These are phyloP conservation scores for Solanum hybrid DNA, from an alignment of 305 asterid genomes.

Conservation along the genomic window DNA sequence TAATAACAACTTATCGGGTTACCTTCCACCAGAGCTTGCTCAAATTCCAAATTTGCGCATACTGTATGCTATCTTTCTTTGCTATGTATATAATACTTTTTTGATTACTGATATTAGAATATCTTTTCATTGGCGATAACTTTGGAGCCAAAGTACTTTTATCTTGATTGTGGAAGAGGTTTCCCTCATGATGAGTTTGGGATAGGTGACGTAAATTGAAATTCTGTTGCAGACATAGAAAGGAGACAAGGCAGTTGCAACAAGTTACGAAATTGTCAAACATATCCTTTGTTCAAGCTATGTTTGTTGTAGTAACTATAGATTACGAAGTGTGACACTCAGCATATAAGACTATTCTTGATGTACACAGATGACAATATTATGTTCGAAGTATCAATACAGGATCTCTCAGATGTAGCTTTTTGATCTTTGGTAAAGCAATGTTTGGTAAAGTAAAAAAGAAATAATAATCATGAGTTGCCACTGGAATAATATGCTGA, in stretches of 20 bases:
- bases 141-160: neutral
- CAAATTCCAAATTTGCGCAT: constrained; percentile 51
- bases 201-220: neutral
- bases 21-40: constrained; percentile 83
- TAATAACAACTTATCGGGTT: constrained; percentile 89
- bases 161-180: neutral
- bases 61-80: constrained; percentile 49
- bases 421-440: neutral
- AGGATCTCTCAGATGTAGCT: neutral
- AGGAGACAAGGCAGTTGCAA: neutral
- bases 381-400: neutral
- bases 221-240: neutral
- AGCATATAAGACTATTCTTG: neutral
- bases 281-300: neutral
- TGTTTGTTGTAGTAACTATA: neutral
- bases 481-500: neutral
- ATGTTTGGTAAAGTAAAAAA: neutral
- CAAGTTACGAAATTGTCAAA: neutral
- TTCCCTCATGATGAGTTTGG: neutral
- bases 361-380: neutral
- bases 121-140: neutral
- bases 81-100: neutral
- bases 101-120: neutral
- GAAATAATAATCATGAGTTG: neutral
- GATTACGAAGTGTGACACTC: neutral